These are phyloP conservation scores for Kodamaea ohmeri DNA, from an alignment of 1,139 yeast genomes.

Conservation along the genomic window DNA sequence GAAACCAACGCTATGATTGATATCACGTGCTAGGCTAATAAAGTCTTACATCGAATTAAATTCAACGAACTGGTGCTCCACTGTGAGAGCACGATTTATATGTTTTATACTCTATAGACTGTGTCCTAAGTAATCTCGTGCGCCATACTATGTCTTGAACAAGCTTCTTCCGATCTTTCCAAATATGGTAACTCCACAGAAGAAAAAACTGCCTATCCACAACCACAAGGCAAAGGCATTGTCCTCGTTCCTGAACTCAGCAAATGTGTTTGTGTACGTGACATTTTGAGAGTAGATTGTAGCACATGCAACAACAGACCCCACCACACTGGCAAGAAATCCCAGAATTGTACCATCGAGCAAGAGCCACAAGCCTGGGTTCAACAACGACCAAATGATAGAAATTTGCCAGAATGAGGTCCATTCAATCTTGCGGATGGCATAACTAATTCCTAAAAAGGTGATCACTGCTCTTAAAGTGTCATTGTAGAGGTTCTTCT, in stretches of 20 bases:
- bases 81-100: too few species aligned
- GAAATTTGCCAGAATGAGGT: slow-evolving; percentile 72
- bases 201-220: slow-evolving; percentile 61
- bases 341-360: slow-evolving; percentile 76
- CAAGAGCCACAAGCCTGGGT: slow-evolving; percentile 77
- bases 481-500: slow-evolving; percentile 36
- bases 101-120: slow-evolving; percentile 1
- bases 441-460: slow-evolving; percentile 79
- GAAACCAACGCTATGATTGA: too few species aligned
- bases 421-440: slow-evolving; percentile 81
- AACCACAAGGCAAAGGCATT: slow-evolving; percentile 41
- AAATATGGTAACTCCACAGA: slow-evolving; percentile 65
- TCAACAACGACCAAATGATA: slow-evolving; percentile 68
- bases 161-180: slow-evolving; percentile 69
- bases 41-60: too few species aligned
- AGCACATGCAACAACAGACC: slow-evolving; percentile 41
- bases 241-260: slow-evolving; percentile 15
- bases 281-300: slow-evolving; percentile 34
- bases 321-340: slow-evolving; percentile 46
- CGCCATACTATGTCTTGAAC: slow-evolving; percentile 17
- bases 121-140: neutral
- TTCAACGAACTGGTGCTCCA: too few species aligned
- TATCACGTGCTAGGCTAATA: too few species aligned
- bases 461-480: slow-evolving; percentile 63
- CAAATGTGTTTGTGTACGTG: slow-evolving; percentile 19